Percentiles rank a stretch among this genome's conserved stretches.
Evolutionary conservation across 306 rosid species (phyloP).

Genomic region (Cercis canadensis): DNA sequence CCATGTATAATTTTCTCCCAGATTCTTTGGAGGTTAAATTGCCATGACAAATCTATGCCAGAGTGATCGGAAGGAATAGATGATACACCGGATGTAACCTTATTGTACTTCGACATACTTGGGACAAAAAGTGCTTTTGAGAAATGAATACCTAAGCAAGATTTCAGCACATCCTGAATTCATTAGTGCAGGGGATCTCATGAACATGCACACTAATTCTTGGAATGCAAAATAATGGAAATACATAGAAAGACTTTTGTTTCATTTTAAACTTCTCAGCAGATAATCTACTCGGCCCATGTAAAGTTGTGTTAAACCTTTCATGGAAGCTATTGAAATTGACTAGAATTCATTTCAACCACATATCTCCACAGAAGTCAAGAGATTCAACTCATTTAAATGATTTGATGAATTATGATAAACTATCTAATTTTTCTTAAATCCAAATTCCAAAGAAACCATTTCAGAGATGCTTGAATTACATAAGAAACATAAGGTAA

Average conservation of each 20-base stretch:
- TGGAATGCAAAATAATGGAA: constrained; percentile 8
- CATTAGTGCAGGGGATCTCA: constrained; percentile 22
- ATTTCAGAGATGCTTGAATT: neutral
- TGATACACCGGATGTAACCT: constrained; percentile 67
- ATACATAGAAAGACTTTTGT: neutral
- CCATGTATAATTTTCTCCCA: constrained; percentile 76
- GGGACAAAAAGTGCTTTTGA: constrained; percentile 80
- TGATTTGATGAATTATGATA: neutral
- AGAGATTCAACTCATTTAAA: constrained; percentile 5
- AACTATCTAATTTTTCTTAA: constrained; percentile 19
- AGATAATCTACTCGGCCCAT: neutral
- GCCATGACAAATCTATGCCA: constrained; percentile 72
- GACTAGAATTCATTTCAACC: constrained; percentile 8
- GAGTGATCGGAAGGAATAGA: constrained; percentile 47
- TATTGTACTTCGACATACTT: constrained; percentile 64
- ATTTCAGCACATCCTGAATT: constrained; percentile 28
- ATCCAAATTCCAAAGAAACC: constrained; percentile 2
- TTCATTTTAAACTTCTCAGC: neutral
- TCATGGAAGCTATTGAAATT: neutral
- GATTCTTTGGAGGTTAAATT: constrained; percentile 59
- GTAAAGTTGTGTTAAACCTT: neutral
- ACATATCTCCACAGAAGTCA: constrained; percentile 5
- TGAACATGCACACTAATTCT: constrained; percentile 9
- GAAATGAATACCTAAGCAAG: constrained; percentile 62
- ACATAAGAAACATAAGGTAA: constrained; percentile 9